These are phyloP conservation scores for Kappamyces sp. DNA, from an alignment of 192 early-diverging fungal species.

Conservation along the genomic window DNA sequence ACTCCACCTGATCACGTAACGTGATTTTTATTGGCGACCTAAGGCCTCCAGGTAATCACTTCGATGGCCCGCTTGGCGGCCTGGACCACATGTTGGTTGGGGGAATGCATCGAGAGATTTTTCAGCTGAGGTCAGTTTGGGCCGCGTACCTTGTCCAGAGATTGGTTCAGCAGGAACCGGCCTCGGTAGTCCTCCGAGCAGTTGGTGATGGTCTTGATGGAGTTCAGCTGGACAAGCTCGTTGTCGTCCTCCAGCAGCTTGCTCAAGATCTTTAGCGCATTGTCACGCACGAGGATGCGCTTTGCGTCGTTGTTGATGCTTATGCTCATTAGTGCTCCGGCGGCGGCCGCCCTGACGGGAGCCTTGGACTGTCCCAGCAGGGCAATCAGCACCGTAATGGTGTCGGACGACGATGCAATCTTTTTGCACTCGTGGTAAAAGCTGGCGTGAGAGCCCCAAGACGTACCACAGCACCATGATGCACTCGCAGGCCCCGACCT, in stretches of 20 bases:
- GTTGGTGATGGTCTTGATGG: slow-evolving; percentile 48
- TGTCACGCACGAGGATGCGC: slow-evolving; percentile 38
- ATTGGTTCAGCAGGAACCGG: slow-evolving; percentile 45
- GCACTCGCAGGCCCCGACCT: slow-evolving; percentile 36
- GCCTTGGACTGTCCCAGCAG: slow-evolving; percentile 34
- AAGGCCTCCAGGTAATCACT: slow-evolving; percentile 55
- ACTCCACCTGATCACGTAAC: no score
- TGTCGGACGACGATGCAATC: slow-evolving; percentile 29
- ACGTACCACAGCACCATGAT: slow-evolving; percentile 46
- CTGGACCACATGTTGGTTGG: slow-evolving; percentile 34
- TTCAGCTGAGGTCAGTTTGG: not conserved
- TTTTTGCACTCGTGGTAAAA: slow-evolving; percentile 41
- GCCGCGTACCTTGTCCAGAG: slow-evolving; percentile 37
- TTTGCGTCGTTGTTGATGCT: slow-evolving; percentile 53
- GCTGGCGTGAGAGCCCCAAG: slow-evolving; percentile 17
- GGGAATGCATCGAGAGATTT: slow-evolving; percentile 24
- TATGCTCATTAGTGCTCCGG: slow-evolving; percentile 51
- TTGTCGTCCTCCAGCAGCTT: slow-evolving; percentile 40
- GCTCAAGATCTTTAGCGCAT: slow-evolving; percentile 28
- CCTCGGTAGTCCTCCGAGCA: slow-evolving; percentile 55
- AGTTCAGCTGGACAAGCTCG: slow-evolving; percentile 42
- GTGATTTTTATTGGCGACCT: no score
- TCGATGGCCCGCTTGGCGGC: slow-evolving; percentile 39
- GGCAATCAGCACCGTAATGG: slow-evolving; percentile 29
- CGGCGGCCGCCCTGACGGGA: slow-evolving; percentile 41